Evolutionary conservation across 805 yeast genomes (phyloP).

Genomic region (Myxozyma lipomycoides): DNA sequence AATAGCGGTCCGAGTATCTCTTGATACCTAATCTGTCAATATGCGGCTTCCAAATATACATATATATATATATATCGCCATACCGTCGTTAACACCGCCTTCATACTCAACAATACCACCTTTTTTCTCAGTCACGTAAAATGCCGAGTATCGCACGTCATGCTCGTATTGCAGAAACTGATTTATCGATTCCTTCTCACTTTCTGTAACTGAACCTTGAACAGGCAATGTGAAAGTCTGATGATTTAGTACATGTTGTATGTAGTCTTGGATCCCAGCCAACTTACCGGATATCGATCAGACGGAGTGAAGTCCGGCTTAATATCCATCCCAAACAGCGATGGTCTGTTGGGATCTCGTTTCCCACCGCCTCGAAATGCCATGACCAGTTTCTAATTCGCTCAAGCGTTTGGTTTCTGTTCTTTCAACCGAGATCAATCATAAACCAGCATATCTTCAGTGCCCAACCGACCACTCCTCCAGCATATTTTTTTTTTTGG

Average conservation of each 20-base stretch:
- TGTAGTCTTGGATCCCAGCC: neutral
- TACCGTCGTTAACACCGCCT: conserved; percentile 27
- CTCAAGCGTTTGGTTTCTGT: too few relatives aligned
- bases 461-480: too few relatives aligned
- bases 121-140: conserved; percentile 22
- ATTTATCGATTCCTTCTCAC: conserved; percentile 18
- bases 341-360: conserved; percentile 13
- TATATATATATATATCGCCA: too few relatives aligned
- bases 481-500: too few relatives aligned
- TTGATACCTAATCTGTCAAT: conserved; percentile 28
- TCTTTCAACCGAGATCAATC: too few relatives aligned
- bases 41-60: neutral
- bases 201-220: conserved; percentile 21
- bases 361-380: conserved; percentile 22
- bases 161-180: conserved; percentile 26
- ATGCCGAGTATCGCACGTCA: conserved; percentile 28
- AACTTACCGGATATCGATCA: conserved; percentile 24
- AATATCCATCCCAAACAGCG: conserved; percentile 18
- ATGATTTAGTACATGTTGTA: neutral
- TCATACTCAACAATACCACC: conserved; percentile 22
- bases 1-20: conserved; percentile 30
- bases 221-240: conserved; percentile 22
- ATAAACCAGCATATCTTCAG: too few relatives aligned
- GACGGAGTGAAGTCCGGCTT: conserved; percentile 26
- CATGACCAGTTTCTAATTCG: too few relatives aligned